Base-by-base conservation (phyloP, 768 basidiomycete genomes). In the Cystobasidiopsis lactophilus region DNA sequence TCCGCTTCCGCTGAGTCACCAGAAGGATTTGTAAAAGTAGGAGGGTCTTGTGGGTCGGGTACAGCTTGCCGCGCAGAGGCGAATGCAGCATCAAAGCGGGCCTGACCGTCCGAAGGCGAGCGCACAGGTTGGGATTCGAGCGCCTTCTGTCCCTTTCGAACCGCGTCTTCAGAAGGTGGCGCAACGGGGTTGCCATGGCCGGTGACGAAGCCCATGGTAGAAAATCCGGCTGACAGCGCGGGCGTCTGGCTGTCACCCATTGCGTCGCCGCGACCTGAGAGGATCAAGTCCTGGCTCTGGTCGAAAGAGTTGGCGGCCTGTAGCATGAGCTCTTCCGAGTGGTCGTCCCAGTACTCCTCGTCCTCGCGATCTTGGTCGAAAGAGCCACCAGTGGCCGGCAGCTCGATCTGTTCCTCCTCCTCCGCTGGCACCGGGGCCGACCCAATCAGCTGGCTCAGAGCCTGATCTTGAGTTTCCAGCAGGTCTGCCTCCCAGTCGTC, bases 121-220 rank as follows among this genome's bases (percentile, higher is more conserved):
- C n/a, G n/a, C n/a, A n/a, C n/a, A n/a, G n/a, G n/a, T n/a, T n/a
- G n/a, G n/a, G n/a, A n/a, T n/a, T n/a, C n/a, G n/a, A n/a, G n/a
- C n/a, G n/a, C n/a, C n/a, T n/a, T n/a, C n/a, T n/a, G n/a, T n/a
- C n/a, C n/a, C n/a, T n/a, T n/a, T n/a, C n/a, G n/a, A 38, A 55
- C 40, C 3, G 54, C 52, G n/a, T 26, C 54, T 45, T 51, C 40
- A 24, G 51, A 52, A 19, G 51, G 39, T 5, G 40, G 54, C 19
- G 21, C 24, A 3, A 53, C 23, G 16, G 33, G n/a, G 40, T 55
- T 51, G 14, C 54, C 54, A 21, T 40, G 35, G 2, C 27, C 54
- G 14, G 54, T 52, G 16, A 50, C 52, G 50, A 55, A 55, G n/a
- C 52, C 52, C 5, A 45, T 21, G 11, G 29, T 26, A 24, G 37